Evolutionary conservation across 2,329 filamentous ascomycete species (phyloP).

Genomic region (Didymella pomorum): DNA sequence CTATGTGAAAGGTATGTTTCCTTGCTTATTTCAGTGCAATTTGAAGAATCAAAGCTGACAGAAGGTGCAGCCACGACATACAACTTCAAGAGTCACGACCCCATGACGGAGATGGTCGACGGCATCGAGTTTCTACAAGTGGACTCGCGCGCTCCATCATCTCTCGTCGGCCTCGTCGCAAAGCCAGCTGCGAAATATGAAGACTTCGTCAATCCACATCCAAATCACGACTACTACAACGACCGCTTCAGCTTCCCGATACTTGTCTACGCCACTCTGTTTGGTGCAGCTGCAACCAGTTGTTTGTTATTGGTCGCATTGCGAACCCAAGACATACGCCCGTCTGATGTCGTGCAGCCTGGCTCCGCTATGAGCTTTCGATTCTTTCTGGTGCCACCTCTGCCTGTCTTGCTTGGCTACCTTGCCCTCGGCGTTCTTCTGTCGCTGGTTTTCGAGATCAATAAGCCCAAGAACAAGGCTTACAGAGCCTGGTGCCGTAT

Average conservation of each 20-base stretch:
- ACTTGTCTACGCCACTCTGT: constrained; percentile 3
- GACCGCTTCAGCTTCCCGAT: constrained; percentile 11
- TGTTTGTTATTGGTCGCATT: not conserved
- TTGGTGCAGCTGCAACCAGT: not conserved
- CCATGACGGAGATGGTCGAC: not conserved
- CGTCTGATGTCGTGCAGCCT: constrained; percentile 1
- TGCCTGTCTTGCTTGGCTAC: constrained; percentile 5
- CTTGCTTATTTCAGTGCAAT: not conserved
- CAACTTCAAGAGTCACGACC: not conserved
- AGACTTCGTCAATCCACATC: constrained; percentile 5
- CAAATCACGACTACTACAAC: constrained; percentile 13
- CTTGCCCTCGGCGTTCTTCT: constrained; percentile 2
- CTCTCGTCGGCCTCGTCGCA: not conserved
- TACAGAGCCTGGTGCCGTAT: constrained; percentile 5
- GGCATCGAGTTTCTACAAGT: constrained; percentile 3
- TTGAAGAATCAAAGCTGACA: not conserved
- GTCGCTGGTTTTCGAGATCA: constrained; percentile 4
- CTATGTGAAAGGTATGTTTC: constrained; percentile 6
- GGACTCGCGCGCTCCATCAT: constrained; percentile 3
- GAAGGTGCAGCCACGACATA: not conserved
- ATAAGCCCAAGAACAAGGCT: not conserved
- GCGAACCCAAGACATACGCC: constrained; percentile 5
- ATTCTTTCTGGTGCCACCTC: constrained; percentile 1
- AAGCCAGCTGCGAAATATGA: not conserved
- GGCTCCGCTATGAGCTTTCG: not conserved